Evolutionary conservation across 768 basidiomycete genomes (phyloP).

Genomic region (Cystobasidium onofrii): DNA sequence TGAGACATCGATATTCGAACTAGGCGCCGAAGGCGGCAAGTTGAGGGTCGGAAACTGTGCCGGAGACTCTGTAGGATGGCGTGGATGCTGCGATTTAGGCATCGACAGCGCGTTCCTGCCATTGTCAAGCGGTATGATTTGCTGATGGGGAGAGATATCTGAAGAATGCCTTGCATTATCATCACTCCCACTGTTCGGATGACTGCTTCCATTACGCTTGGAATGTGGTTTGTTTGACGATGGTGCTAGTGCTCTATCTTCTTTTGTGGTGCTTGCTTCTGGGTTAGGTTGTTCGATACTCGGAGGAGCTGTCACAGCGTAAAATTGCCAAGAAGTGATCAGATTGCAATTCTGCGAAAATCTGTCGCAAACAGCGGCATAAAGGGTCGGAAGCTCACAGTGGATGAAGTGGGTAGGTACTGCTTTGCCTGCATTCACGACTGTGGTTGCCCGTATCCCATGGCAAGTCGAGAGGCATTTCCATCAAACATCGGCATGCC

Average conservation of each 20-base stretch:
- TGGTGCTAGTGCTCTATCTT: too few relatives aligned
- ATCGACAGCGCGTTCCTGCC: background rate
- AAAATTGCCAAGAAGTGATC: too few relatives aligned
- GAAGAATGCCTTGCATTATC: background rate
- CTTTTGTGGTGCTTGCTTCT: too few relatives aligned
- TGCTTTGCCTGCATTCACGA: slow-evolving; percentile 28
- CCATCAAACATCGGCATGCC: too few relatives aligned
- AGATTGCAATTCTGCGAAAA: too few relatives aligned
- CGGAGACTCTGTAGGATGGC: background rate
- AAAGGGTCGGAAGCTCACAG: background rate
- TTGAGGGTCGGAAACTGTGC: background rate
- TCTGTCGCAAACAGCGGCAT: too few relatives aligned
- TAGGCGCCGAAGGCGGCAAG: background rate
- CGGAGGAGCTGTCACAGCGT: too few relatives aligned
- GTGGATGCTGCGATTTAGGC: background rate
- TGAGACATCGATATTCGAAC: background rate
- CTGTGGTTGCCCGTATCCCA: background rate
- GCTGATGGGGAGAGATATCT: background rate
- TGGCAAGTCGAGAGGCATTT: too few relatives aligned
- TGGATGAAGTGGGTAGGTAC: slow-evolving; percentile 15
- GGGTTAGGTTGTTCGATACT: too few relatives aligned
- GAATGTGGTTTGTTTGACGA: too few relatives aligned
- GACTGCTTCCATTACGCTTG: too few relatives aligned
- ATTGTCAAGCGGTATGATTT: background rate
- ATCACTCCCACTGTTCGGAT: background rate